Evolutionary conservation across 1,284 basidiomycete species (phyloP).

Genomic region (Ganoderma boninense): DNA sequence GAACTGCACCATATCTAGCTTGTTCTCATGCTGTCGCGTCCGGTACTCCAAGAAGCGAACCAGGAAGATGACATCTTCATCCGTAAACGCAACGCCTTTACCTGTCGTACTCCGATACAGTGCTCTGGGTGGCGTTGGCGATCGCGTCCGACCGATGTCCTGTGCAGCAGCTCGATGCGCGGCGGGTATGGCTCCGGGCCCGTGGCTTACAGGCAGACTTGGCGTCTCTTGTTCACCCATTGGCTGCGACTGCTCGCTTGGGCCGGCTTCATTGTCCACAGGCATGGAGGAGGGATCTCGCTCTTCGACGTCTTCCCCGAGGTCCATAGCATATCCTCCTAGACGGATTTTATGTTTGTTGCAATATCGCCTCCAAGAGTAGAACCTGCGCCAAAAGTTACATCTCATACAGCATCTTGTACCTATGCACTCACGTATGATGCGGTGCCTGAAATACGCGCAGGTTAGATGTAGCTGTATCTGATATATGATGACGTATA

Average conservation of each 20-base stretch:
- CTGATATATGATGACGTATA: background rate
- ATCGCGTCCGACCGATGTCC: constrained; percentile 59
- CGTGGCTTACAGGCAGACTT: constrained; percentile 30
- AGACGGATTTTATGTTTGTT: constrained; percentile 88
- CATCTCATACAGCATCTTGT: constrained; percentile 13
- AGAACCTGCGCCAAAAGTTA: constrained; percentile 61
- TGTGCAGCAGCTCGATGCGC: constrained; percentile 53
- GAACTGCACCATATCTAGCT: constrained; percentile 82
- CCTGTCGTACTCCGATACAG: constrained; percentile 84
- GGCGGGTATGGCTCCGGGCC: constrained; percentile 54
- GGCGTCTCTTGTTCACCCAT: constrained; percentile 41
- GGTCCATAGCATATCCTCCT: constrained; percentile 80
- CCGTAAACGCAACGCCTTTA: constrained; percentile 85
- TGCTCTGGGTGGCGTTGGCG: constrained; percentile 80
- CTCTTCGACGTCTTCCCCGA: constrained; percentile 45
- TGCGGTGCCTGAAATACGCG: constrained; percentile 69
- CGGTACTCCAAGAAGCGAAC: constrained; percentile 72
- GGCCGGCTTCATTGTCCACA: constrained; percentile 19
- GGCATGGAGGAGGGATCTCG: background rate
- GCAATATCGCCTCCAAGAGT: constrained; percentile 87
- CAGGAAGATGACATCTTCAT: constrained; percentile 78
- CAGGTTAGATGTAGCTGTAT: constrained; percentile 10
- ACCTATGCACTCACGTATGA: constrained; percentile 68
- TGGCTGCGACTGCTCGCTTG: constrained; percentile 10
- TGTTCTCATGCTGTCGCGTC: constrained; percentile 59